Evolutionary conservation across 768 basidiomycete species (phyloP).

Genomic region (Suillus cothurnatus): DNA sequence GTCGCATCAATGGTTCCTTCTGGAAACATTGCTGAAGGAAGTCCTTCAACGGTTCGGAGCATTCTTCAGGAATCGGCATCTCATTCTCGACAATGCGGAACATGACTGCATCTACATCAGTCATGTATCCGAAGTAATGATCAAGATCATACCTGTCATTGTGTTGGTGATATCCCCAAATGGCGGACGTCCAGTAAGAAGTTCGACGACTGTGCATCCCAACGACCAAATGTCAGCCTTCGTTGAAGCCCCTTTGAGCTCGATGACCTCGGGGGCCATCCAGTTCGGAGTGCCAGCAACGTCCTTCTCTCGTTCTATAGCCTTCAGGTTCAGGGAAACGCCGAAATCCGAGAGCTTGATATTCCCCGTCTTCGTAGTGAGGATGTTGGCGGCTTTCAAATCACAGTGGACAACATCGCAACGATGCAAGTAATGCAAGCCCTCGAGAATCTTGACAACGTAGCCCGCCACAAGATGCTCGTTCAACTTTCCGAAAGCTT

Average conservation of each 20-base stretch:
- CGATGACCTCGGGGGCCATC: constrained; percentile 99
- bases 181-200: constrained; percentile 90
- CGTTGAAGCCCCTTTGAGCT: constrained; percentile 89
- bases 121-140: constrained; percentile 12
- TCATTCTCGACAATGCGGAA: constrained; percentile 96
- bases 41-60: constrained; percentile 73
- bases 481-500: constrained; percentile 91
- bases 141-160: constrained; percentile 72
- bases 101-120: constrained; percentile 63
- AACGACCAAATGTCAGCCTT: constrained; percentile 97
- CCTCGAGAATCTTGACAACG: constrained; percentile 96
- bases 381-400: constrained; percentile 96
- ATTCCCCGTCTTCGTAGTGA: constrained; percentile 98
- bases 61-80: constrained; percentile 80
- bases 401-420: constrained; percentile 96
- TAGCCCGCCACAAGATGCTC: constrained; percentile 91
- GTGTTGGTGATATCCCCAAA: constrained; percentile 88
- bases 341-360: constrained; percentile 98
- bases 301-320: constrained; percentile 84
- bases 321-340: constrained; percentile 92
- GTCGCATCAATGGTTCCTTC: constrained; percentile 84
- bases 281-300: constrained; percentile 97
- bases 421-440: constrained; percentile 88
- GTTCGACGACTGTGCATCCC: constrained; percentile 92
- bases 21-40: constrained; percentile 89